Evolutionary conservation across 305 asterid genomes (phyloP).

Genomic region (Solanum hybrid): DNA sequence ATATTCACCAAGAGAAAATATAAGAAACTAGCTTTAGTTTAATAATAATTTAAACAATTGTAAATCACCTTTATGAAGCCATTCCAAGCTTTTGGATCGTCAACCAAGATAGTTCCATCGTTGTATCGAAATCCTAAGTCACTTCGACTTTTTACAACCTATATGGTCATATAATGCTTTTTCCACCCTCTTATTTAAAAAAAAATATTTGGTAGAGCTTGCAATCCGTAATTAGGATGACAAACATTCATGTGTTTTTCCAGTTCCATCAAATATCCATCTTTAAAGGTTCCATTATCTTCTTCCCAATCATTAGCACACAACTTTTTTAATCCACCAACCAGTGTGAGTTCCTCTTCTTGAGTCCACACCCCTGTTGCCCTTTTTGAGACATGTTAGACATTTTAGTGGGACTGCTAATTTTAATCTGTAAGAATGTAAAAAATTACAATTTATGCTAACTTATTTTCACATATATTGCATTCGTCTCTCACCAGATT

Average conservation of each 20-base stretch:
- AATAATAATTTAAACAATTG: background rate
- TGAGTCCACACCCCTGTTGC: background rate
- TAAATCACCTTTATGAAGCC: background rate
- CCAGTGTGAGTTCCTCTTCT: background rate
- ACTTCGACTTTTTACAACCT: background rate
- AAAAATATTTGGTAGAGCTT: background rate
- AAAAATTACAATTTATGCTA: no score
- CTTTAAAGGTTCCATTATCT: background rate
- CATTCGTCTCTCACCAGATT: background rate
- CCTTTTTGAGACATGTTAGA: background rate
- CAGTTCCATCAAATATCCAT: background rate
- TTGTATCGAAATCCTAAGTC: background rate
- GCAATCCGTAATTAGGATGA: background rate
- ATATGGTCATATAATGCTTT: background rate
- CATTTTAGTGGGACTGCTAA: background rate
- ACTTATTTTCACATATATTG: background rate
- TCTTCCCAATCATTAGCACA: background rate
- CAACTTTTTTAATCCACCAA: background rate
- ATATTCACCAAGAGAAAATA: background rate
- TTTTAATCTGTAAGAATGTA: no score
- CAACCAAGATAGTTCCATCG: background rate
- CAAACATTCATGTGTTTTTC: background rate
- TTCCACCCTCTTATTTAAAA: background rate
- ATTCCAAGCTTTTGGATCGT: background rate
- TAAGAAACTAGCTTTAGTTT: background rate